Evolutionary conservation across 2,329 filamentous ascomycete species (phyloP).

Genomic region (Talaromyces sp.): DNA sequence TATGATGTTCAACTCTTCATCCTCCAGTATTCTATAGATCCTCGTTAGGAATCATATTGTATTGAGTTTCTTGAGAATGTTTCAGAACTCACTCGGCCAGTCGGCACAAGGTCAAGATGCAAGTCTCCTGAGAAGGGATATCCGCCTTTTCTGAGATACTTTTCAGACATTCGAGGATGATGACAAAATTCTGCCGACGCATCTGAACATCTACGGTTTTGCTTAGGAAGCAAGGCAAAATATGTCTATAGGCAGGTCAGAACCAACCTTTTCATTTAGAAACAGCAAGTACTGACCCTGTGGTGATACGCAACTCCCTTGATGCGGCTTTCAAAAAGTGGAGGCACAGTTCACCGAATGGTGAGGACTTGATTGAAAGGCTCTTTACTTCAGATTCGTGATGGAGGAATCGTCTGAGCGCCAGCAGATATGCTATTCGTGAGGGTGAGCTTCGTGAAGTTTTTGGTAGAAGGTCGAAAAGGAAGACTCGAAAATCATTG

Average conservation of each 20-base stretch:
- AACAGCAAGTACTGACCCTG: slow-evolving; percentile 50
- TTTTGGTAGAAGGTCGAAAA: slow-evolving; percentile 40
- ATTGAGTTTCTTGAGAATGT: not conserved
- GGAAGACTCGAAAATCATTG: slow-evolving; percentile 40
- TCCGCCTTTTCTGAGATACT: slow-evolving; percentile 66
- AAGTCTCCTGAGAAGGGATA: slow-evolving; percentile 70
- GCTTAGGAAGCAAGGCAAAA: slow-evolving; percentile 63
- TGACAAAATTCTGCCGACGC: slow-evolving; percentile 62
- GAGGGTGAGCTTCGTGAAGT: slow-evolving; percentile 53
- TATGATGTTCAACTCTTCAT: slow-evolving; percentile 82
- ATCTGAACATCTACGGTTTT: slow-evolving; percentile 47
- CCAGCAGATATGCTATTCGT: slow-evolving; percentile 67
- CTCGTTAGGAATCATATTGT: slow-evolving; percentile 15
- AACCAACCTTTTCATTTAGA: not conserved
- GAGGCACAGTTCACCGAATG: slow-evolving; percentile 74
- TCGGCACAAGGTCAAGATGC: slow-evolving; percentile 81
- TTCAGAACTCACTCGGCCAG: slow-evolving; percentile 60
- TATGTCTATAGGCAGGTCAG: slow-evolving; percentile 47
- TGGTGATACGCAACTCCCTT: slow-evolving; percentile 77
- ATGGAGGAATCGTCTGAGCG: slow-evolving; percentile 64
- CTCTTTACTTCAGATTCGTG: slow-evolving; percentile 61
- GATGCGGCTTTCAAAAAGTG: slow-evolving; percentile 77
- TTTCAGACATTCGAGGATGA: slow-evolving; percentile 67
- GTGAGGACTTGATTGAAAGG: slow-evolving; percentile 64
- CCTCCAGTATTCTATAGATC: slow-evolving; percentile 58